Evolutionary conservation across 495 filamentous ascomycete genomes (phyloP), one percentile per base, ranked within the genome.

Genomic region (Astrothelium subdiscretum): DNA sequence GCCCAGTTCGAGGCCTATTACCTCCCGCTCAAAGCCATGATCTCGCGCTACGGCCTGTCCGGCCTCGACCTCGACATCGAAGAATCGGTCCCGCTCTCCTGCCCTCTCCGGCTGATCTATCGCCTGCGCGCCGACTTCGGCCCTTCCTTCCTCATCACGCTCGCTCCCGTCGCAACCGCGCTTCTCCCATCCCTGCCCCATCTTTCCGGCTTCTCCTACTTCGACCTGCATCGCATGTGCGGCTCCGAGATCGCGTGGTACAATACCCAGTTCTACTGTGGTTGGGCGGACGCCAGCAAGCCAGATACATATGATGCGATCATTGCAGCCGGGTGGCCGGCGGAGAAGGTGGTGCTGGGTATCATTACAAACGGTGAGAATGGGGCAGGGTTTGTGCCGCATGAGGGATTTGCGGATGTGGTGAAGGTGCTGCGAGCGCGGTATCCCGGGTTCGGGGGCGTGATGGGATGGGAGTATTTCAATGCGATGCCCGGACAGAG

Each of bases 401-500:
- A 57, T 18, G 54, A 32, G 31, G 32, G 65, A 32, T 44, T 70
- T 13, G 57, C 60, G 13, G 62, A 60, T 31, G 64, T 68, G 59
- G 57, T 75, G 20, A 63, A n/a, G 35, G 54, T 59, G 27, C 60
- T 73, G 63, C 58, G 67, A 51, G 26, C 26, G 13, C 32, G 61
- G 54, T 71, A 70, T 67, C 63, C 66, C 5, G 63, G 58, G 5
- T 78, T 79, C 60, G 77, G 77, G 2, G 77, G 77, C n/a, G 70
- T 79, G 13, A 76, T 74, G 68, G 77, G 76, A 0, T 79, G 76
- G 76, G 76, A 79, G 64, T 76, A 76, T 60, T 76, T 75, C 65
- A 75, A 77, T 62, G 69, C 72, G 8, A 66, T 67, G 69, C 59
- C 65, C 22, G 72, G 68, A 20, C 67, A 62, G 31, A 32, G 62